These are phyloP conservation scores for Diplodia scrobiculata DNA, from an alignment of 2,329 filamentous ascomycete genomes.

Conservation along the genomic window DNA sequence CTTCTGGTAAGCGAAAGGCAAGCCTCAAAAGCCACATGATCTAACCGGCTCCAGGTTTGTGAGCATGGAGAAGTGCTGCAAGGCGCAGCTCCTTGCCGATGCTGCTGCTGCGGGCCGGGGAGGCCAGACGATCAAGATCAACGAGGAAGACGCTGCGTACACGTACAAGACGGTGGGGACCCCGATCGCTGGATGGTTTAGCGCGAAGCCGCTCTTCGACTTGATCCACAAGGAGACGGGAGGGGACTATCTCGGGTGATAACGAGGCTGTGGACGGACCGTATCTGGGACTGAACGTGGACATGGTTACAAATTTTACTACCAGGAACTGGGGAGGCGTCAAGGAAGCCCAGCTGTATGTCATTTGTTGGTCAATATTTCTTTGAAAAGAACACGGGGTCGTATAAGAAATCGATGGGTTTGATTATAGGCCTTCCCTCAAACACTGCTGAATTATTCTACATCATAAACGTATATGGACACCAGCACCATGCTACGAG, in stretches of 20 bases:
- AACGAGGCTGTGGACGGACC: not conserved
- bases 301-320: not conserved
- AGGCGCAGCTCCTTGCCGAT: slow-evolving; percentile 57
- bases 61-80: slow-evolving; percentile 57
- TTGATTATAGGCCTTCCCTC: not conserved
- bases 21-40: not conserved
- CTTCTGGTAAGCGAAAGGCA: slow-evolving; percentile 47
- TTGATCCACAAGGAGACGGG: slow-evolving; percentile 56
- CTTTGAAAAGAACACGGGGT: not conserved
- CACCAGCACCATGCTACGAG: not conserved
- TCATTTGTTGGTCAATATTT: not conserved
- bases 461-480: not conserved
- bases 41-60: slow-evolving; percentile 44
- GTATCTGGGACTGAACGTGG: not conserved
- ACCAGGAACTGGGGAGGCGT: not conserved
- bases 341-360: not conserved
- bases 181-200: slow-evolving; percentile 67
- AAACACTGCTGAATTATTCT: not conserved
- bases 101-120: slow-evolving; percentile 63
- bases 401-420: not conserved
- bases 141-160: slow-evolving; percentile 66
- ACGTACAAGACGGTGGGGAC: slow-evolving; percentile 68
- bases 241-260: slow-evolving; percentile 18
- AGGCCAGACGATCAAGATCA: slow-evolving; percentile 65
- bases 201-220: slow-evolving; percentile 71